A percentile compares a stretch with the other conserved stretches of the same genome.
Conservation (phyloP, 306 rosid species). For the Corylus avellana region DNA sequence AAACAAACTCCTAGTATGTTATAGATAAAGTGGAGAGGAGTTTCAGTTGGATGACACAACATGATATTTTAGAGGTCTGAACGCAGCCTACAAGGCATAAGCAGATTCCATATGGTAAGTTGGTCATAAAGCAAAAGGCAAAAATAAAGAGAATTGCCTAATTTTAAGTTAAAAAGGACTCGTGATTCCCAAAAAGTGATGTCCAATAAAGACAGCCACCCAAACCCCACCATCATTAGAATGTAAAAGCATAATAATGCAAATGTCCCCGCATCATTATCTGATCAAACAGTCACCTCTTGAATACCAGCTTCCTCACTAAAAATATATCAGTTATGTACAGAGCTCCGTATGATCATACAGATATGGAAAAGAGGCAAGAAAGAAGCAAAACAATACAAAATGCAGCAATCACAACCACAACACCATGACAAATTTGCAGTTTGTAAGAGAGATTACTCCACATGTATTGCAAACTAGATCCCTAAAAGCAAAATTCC, state of each 20-base stretch:
- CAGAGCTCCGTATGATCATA: background rate
- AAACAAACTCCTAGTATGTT: background rate
- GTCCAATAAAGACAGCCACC: conserved; percentile 29
- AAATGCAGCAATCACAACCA: background rate
- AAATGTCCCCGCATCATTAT: conserved; percentile 23
- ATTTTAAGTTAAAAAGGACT: conserved; percentile 17
- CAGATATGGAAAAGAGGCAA: background rate
- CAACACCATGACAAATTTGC: background rate
- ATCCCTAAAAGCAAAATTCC: conserved; percentile 25
- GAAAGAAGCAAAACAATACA: conserved; percentile 3
- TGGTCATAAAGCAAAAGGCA: conserved; percentile 1
- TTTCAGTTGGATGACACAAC: background rate
- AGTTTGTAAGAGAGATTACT: background rate
- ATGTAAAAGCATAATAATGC: conserved; percentile 36
- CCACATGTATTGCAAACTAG: conserved; percentile 1
- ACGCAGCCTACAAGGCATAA: background rate
- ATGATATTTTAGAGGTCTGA: too few species aligned
- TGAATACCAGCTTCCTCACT: conserved; percentile 20
- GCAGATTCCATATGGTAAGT: background rate
- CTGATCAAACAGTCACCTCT: conserved; percentile 1
- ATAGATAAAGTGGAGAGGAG: background rate
- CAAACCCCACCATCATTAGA: conserved; percentile 39
- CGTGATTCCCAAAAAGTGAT: conserved; percentile 20
- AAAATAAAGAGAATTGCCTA: conserved; percentile 10
- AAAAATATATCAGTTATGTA: conserved; percentile 11